A percentile compares a stretch with the other conserved stretches of the same genome.
These are phyloP conservation scores for Chaetomium cochliodes DNA, from an alignment of 495 filamentous ascomycete species.

Conservation along the genomic window DNA sequence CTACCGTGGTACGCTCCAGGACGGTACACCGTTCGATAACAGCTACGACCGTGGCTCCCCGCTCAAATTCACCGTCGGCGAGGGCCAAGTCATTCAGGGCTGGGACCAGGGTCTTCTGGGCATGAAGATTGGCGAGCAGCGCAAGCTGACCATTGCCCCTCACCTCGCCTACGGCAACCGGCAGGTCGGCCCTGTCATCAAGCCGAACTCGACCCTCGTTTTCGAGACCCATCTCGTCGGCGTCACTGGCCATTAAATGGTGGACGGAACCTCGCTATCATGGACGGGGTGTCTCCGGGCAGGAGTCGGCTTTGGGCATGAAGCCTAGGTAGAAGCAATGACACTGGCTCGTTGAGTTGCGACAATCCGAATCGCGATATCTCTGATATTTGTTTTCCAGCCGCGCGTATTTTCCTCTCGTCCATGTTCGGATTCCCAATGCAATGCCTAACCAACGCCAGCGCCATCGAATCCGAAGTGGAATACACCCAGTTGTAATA, in stretches of 20 bases:
- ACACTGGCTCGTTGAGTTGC: not conserved
- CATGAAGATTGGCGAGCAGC: slow-evolving; percentile 90
- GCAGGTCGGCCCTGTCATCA: slow-evolving; percentile 59
- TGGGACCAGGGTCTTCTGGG: slow-evolving; percentile 83
- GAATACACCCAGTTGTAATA: slow-evolving; percentile 1
- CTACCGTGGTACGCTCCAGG: slow-evolving; percentile 36
- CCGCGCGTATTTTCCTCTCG: not conserved
- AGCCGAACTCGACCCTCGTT: slow-evolving; percentile 45
- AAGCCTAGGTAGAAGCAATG: not conserved
- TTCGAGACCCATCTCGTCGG: slow-evolving; percentile 82
- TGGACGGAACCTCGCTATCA: not conserved
- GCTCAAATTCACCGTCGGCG: slow-evolving; percentile 67
- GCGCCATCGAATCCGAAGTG: not conserved
- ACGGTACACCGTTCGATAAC: slow-evolving; percentile 39
- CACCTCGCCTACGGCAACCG: slow-evolving; percentile 70
- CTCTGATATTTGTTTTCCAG: not conserved
- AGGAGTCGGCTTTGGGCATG: not conserved
- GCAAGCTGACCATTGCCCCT: slow-evolving; percentile 70
- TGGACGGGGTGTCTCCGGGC: slow-evolving; percentile 1
- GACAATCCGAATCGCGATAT: not conserved
- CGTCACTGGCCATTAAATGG: slow-evolving; percentile 49
- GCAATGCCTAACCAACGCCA: slow-evolving; percentile 19
- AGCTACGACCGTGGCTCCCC: slow-evolving; percentile 69
- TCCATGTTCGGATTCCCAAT: not conserved
- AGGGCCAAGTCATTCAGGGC: slow-evolving; percentile 72